Base-by-base conservation (phyloP, 148 eudicot genomes). In the Arbutus unedo region DNA sequence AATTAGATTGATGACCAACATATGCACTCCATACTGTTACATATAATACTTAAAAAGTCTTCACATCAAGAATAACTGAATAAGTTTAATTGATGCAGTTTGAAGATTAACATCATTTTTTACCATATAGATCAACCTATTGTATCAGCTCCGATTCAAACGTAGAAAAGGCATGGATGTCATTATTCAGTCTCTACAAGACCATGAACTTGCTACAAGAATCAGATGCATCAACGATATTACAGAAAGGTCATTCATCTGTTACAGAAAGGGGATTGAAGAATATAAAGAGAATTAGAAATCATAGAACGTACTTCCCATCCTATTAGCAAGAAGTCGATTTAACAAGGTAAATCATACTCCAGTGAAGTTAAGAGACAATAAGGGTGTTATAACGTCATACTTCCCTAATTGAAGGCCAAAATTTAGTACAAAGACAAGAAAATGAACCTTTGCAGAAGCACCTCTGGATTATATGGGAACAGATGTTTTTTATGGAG, bases 381-480 rank as follows among this genome's bases (percentile, higher is more conserved):
- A 70, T 14, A 55, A 25, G 7, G 18, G 38, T 45, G 9, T 44
- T n/a, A 54, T 68, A 79, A 5, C 14, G 3, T 8, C 3, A 81
- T 8, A 38, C 4, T 50, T 53, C 6, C 72, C 66, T 18, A 41
- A 41, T 41, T 18, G 67, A 38, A 56, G 67, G 56, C 13, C 10
- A 13, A 15, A 56, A 73, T 41, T 31, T 68, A 55, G 16, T 54
- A 45, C 10, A 18, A 16, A 16, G 79, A 21, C 47, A 49, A 49
- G 19, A 68, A 45, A 67, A 75, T 44, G 38, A 84, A 94, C 99
- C 98, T 94, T 78, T 86, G 84, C 81, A 96, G 83, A 85, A 96
- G 97, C 77, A 87, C 97, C 82, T 90, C 87, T 59, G 99, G 98
- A 87, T 94, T 94, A 83, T 96, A 96, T 16, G 98, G 99, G 83